Conservation (phyloP, 1,284 basidiomycete genomes). For the Puccinia hordei region DNA sequence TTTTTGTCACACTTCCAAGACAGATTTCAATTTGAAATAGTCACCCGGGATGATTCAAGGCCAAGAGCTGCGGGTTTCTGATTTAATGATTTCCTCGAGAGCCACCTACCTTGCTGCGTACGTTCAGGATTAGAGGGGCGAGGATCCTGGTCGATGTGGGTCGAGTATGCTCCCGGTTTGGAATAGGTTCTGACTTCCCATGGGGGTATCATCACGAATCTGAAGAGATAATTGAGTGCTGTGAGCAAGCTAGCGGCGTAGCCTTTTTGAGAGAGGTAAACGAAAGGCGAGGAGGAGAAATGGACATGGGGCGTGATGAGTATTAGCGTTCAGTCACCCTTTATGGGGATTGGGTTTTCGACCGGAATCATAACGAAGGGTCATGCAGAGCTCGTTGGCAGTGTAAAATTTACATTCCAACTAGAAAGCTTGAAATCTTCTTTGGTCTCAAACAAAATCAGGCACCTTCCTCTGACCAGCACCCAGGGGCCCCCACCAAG, state of each 20-base stretch:
- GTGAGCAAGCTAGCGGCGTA: too few relatives aligned
- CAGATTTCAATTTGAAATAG: not conserved
- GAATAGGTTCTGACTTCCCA: not conserved
- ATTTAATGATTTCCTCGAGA: not conserved
- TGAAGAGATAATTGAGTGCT: not conserved
- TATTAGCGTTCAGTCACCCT: too few relatives aligned
- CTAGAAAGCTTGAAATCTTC: too few relatives aligned
- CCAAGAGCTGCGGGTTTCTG: not conserved
- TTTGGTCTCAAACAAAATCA: not conserved
- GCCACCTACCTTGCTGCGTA: not conserved
- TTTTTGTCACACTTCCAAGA: not conserved
- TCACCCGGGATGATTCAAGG: not conserved
- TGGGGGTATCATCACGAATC: not conserved
- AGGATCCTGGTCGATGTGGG: too few relatives aligned
- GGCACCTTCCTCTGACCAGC: not conserved
- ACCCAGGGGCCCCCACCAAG: not conserved
- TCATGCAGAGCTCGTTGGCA: too few relatives aligned
- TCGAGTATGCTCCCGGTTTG: not conserved
- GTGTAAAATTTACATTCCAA: too few relatives aligned
- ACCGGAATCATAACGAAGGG: not conserved
- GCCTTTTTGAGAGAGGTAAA: not conserved
- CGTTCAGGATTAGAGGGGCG: not conserved
- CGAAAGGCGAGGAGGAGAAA: too few relatives aligned
- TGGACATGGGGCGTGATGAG: too few relatives aligned
- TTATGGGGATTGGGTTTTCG: not conserved